phyloP scores from a whole-genome alignment of 208 protist genomes.

The Leishmania mexicana region DNA sequence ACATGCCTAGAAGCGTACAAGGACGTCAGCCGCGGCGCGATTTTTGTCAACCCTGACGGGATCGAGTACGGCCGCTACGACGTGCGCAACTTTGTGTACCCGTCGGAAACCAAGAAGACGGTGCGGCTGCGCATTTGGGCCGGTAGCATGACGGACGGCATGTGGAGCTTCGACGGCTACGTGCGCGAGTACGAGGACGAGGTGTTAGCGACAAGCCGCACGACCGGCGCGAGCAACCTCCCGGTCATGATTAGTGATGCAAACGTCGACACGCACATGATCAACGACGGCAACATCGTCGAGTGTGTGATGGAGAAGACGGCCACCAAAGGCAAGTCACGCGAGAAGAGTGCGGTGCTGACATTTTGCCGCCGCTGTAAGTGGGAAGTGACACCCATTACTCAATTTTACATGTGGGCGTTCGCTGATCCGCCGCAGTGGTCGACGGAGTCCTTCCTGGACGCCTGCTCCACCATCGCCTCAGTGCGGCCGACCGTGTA shows the following conservation, averaged over 20 bases:
- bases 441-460: constrained; percentile 50
- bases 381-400: constrained; percentile 75
- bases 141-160: constrained; percentile 27
- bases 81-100: constrained; percentile 78
- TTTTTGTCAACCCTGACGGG: constrained; percentile 86
- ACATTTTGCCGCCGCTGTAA: constrained; percentile 68
- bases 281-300: constrained; percentile 90
- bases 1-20: constrained; percentile 58
- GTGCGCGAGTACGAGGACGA: constrained; percentile 55
- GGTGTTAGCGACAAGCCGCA: constrained; percentile 32
- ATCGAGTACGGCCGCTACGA: constrained; percentile 70
- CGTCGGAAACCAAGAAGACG: constrained; percentile 54
- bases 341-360: constrained; percentile 40
- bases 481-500: constrained; percentile 23
- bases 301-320: constrained; percentile 63
- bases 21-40: constrained; percentile 50
- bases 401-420: constrained; percentile 59
- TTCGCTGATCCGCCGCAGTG: constrained; percentile 56
- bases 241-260: constrained; percentile 60
- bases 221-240: constrained; percentile 30
- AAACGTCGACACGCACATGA: constrained; percentile 53
- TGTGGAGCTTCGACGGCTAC: constrained; percentile 81
- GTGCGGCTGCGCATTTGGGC: constrained; percentile 81
- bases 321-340: constrained; percentile 29
- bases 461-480: constrained; percentile 55